Base-by-base conservation (phyloP, 2,329 filamentous ascomycete species). In the Trichophyton schoenleinii region DNA sequence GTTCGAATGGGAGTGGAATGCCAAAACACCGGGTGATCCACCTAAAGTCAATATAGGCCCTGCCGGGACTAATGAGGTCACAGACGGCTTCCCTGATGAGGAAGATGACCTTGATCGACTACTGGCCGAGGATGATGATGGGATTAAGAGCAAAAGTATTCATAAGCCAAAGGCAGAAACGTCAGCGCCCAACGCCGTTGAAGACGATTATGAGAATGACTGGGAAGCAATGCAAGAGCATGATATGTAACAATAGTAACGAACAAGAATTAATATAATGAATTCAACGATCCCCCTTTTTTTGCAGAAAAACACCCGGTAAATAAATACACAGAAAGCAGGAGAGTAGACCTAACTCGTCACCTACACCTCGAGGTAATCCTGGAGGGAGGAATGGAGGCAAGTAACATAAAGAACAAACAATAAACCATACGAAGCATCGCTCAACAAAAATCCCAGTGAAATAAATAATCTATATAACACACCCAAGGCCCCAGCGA, bases 171-270 rank as follows among this genome's bases (percentile, higher is more conserved):
- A 62, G 63, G 34, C 28, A 11, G 15, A 18, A 11, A 28, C 48
- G 18, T 4, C 36, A 9, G 36, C 31, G 44, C 48, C 20, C 42
- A 55, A 59, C 58, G 20, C 49, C 42, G 52, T 53, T 22, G 66
- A 71, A 3, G 70, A 79, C 41, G 72, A 77, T 25, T 84, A 82
- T 69, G 81, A 78, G 0, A 84, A 85, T 60, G 85, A 87, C 13
- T 83, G 87, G 72, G 86, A 84, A 63, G 85, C 81, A 0, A 85
- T 90, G 83, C 55, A 42, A 15, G 36, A 58, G 11, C 83, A 70
- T 57, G 69, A 67, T 6, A 61, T 70, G 58, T 68, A 63, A 57
- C 55, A 28, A 60, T 60, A 57, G n/a, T 13, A 49, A 11, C 4
- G 46, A 25, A 49, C 20, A 22, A 49, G 18, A 55, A 34, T 18